These are phyloP conservation scores for Claviceps pazoutovae DNA, from an alignment of 2,329 filamentous ascomycete genomes.

Conservation along the genomic window DNA sequence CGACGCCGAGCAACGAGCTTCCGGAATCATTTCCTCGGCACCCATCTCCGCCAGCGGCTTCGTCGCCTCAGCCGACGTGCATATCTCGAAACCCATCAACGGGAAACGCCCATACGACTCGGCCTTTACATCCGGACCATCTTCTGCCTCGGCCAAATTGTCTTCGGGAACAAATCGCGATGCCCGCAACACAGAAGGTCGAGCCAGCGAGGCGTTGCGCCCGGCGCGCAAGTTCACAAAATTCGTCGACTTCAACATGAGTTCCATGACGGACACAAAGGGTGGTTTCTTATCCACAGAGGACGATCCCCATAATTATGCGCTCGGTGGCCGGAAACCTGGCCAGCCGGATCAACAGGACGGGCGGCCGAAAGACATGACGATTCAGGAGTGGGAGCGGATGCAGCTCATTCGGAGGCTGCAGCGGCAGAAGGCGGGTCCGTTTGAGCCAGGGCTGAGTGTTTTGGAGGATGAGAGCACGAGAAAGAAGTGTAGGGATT, in stretches of 20 bases:
- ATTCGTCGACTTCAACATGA: constrained; percentile 96
- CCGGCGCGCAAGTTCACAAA: constrained; percentile 81
- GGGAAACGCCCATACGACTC: constrained; percentile 58
- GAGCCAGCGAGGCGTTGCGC: constrained; percentile 41
- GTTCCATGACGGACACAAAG: constrained; percentile 94
- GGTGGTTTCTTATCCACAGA: constrained; percentile 84
- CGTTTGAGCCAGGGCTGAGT: constrained; percentile 81
- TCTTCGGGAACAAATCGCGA: constrained; percentile 49
- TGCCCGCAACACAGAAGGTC: constrained; percentile 34
- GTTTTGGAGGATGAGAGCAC: constrained; percentile 48
- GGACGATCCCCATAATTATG: constrained; percentile 83
- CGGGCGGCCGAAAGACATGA: constrained; percentile 76
- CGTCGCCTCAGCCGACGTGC: constrained; percentile 52
- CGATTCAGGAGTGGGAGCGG: constrained; percentile 79
- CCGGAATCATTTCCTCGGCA: constrained; percentile 26
- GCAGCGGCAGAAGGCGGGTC: constrained; percentile 59
- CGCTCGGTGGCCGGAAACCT: constrained; percentile 36
- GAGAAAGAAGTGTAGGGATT: constrained; percentile 71
- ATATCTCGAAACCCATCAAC: constrained; percentile 29
- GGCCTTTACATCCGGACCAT: constrained; percentile 30
- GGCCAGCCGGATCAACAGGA: constrained; percentile 19
- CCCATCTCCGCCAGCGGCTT: constrained; percentile 52
- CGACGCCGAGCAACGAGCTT: constrained; percentile 45
- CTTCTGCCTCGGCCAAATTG: constrained; percentile 20
- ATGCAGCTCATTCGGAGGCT: constrained; percentile 62